These are phyloP conservation scores for Tricholoma terreum DNA, from an alignment of 768 basidiomycete species.

Conservation along the genomic window DNA sequence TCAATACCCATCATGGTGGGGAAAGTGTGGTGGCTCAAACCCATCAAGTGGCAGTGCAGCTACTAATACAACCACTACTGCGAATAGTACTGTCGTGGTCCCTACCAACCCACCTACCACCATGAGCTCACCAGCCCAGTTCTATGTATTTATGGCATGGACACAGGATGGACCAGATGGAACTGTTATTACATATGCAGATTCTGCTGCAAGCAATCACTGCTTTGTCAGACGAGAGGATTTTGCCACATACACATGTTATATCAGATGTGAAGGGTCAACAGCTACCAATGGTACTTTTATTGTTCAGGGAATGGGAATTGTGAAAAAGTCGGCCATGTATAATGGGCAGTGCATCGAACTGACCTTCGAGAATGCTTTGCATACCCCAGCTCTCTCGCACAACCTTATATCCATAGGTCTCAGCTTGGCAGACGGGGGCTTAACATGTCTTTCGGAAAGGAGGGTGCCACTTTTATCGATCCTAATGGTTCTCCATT, in stretches of 20 bases:
- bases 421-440: slow-evolving; percentile 6
- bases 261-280: no score
- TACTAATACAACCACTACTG: background rate
- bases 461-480: slow-evolving; percentile 1
- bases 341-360: background rate
- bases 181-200: background rate
- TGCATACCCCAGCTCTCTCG: slow-evolving; percentile 16
- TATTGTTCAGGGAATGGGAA: background rate
- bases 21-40: background rate
- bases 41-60: background rate
- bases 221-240: background rate
- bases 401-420: slow-evolving; percentile 18
- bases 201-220: background rate
- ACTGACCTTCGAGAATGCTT: background rate
- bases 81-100: background rate
- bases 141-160: background rate
- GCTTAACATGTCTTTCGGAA: slow-evolving; percentile 2
- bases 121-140: background rate
- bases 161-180: background rate
- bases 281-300: background rate
- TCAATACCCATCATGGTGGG: slow-evolving; percentile 15
- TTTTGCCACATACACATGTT: no score
- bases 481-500: background rate
- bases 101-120: background rate
- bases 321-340: background rate